These are phyloP conservation scores for Marsdenia floribunda DNA, from an alignment of 257 asterid genomes.

Conservation along the genomic window DNA sequence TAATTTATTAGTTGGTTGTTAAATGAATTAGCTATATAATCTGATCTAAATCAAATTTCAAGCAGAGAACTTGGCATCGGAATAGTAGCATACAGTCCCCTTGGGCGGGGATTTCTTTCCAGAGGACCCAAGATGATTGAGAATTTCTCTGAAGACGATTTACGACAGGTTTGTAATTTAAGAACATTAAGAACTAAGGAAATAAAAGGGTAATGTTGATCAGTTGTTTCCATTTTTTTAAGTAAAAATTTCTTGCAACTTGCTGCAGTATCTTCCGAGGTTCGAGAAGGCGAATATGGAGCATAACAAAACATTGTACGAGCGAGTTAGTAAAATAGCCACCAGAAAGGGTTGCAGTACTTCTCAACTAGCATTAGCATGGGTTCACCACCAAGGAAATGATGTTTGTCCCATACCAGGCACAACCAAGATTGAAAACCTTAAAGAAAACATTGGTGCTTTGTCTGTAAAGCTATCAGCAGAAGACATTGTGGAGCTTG, in stretches of 20 bases:
- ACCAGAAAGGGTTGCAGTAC: constrained; percentile 31
- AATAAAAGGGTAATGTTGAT: too few species aligned
- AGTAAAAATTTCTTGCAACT: too few species aligned
- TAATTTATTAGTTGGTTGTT: too few species aligned
- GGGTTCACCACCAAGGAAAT: constrained; percentile 34
- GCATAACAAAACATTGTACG: constrained; percentile 23
- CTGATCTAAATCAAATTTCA: background rate
- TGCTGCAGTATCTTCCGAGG: constrained; percentile 24
- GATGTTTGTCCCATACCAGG: constrained; percentile 38
- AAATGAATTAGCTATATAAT: too few species aligned
- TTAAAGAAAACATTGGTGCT: constrained; percentile 29
- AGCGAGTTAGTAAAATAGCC: constrained; percentile 24
- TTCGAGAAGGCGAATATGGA: constrained; percentile 24
- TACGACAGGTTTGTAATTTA: constrained; percentile 27
- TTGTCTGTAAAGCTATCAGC: constrained; percentile 20
- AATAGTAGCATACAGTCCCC: constrained; percentile 40
- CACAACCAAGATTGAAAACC: constrained; percentile 34
- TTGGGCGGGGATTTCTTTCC: constrained; percentile 35
- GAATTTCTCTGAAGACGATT: constrained; percentile 27
- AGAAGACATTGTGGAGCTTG: constrained; percentile 32
- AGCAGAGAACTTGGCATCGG: constrained; percentile 39
- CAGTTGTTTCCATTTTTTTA: too few species aligned
- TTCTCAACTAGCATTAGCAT: constrained; percentile 36
- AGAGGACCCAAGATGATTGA: constrained; percentile 23
- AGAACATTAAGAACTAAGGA: too few species aligned